These are phyloP conservation scores for Huntiella savannae DNA, from an alignment of 2,329 filamentous ascomycete genomes.

Conservation along the genomic window DNA sequence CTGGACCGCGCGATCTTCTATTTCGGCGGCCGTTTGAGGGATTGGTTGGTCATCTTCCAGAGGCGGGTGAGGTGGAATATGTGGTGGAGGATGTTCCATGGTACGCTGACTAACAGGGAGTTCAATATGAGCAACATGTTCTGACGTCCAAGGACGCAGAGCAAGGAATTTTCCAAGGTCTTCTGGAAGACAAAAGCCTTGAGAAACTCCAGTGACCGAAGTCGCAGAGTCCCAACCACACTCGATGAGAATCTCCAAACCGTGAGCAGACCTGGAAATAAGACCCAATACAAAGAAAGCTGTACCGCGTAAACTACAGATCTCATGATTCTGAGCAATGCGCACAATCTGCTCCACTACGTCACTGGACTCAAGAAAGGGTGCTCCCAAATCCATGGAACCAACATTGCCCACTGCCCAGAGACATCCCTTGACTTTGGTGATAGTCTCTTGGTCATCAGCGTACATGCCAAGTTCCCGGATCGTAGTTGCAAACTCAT, in stretches of 20 bases:
- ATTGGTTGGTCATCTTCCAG: conserved; percentile 23
- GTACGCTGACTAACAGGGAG: conserved; percentile 35
- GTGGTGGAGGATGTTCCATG: conserved; percentile 23
- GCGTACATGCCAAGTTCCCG: conserved; percentile 70
- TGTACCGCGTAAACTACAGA: conserved; percentile 85
- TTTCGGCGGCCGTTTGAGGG: conserved; percentile 22
- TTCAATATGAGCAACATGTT: conserved; percentile 25
- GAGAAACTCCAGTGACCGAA: conserved; percentile 59
- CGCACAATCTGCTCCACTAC: conserved; percentile 73
- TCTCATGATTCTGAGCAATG: conserved; percentile 72
- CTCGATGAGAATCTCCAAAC: conserved; percentile 75
- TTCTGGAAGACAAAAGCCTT: conserved; percentile 74
- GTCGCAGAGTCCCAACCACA: conserved; percentile 86
- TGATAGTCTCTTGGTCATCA: conserved; percentile 66
- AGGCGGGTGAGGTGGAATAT: conserved; percentile 18
- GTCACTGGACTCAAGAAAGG: conserved; percentile 77
- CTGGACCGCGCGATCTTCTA: conserved; percentile 66
- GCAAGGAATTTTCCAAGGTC: conserved; percentile 64
- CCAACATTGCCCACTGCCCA: conserved; percentile 98
- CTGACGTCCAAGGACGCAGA: conserved; percentile 36
- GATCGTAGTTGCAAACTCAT: conserved; percentile 79
- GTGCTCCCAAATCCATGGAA: conserved; percentile 90
- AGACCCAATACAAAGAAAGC: conserved; percentile 91
- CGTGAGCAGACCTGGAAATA: conserved; percentile 79
- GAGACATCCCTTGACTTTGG: conserved; percentile 89